Evolutionary conservation across 768 basidiomycete genomes (phyloP).

Genomic region (Boletellus emodensis): DNA sequence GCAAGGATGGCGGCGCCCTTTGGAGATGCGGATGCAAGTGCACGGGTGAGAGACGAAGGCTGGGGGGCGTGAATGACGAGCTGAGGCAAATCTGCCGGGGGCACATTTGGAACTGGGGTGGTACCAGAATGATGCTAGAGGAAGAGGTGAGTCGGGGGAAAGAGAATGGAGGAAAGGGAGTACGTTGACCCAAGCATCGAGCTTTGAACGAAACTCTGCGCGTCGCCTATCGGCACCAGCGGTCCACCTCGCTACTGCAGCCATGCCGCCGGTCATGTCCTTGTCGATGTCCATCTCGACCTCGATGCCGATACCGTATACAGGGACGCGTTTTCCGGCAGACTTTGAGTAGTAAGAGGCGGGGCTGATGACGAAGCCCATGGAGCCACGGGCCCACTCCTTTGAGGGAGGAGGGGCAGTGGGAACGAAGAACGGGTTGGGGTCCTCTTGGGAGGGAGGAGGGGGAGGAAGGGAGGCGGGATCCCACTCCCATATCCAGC

Average conservation of each 20-base stretch:
- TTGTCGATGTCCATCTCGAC: conserved; percentile 84
- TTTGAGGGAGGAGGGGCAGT: conserved; percentile 36
- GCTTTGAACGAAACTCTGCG: conserved; percentile 52
- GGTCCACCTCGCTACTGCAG: conserved; percentile 86
- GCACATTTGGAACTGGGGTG: conserved; percentile 50
- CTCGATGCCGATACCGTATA: conserved; percentile 83
- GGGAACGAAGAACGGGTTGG: conserved; percentile 69
- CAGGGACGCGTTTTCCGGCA: conserved; percentile 65
- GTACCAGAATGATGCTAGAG: conserved; percentile 48
- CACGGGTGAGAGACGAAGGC: conserved; percentile 64
- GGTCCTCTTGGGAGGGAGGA: conserved; percentile 42
- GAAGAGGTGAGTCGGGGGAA: conserved; percentile 9
- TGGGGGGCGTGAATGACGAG: conserved; percentile 46
- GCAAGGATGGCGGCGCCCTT: conserved; percentile 41
- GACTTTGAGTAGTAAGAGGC: conserved; percentile 69
- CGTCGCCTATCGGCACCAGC: conserved; percentile 61
- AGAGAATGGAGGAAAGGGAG: background rate
- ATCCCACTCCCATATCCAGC: conserved; percentile 93
- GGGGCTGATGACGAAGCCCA: conserved; percentile 73
- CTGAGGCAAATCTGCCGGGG: conserved; percentile 61
- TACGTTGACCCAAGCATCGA: conserved; percentile 65
- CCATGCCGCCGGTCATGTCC: conserved; percentile 79
- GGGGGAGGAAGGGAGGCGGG: conserved; percentile 37
- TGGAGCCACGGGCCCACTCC: conserved; percentile 77
- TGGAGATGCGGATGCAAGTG: conserved; percentile 71